Evolutionary conservation across 2,329 filamentous ascomycete species (phyloP).

Genomic region (Capronia coronata): DNA sequence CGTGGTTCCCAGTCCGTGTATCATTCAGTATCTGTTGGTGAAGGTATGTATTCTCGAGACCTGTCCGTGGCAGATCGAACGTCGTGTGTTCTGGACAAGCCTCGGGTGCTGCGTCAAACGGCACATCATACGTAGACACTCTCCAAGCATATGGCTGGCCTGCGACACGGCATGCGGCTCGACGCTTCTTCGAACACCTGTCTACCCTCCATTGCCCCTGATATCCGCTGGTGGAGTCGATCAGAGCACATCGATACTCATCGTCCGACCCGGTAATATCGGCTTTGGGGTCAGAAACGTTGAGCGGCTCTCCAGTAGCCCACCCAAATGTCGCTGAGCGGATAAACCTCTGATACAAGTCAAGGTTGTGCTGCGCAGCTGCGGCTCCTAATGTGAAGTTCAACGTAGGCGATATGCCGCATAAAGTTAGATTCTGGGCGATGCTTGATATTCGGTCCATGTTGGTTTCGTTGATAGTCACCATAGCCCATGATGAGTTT

Average conservation of each 20-base stretch:
- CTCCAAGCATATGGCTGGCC: constrained; percentile 54
- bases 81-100: constrained; percentile 45
- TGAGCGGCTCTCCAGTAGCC: constrained; percentile 51
- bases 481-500: constrained; percentile 51
- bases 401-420: constrained; percentile 56
- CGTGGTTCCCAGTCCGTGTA: constrained; percentile 27
- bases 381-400: constrained; percentile 49
- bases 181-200: constrained; percentile 48
- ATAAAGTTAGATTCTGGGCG: constrained; percentile 44
- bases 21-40: constrained; percentile 37
- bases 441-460: constrained; percentile 31
- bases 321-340: constrained; percentile 55
- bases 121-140: constrained; percentile 40
- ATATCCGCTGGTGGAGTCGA: constrained; percentile 39
- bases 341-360: constrained; percentile 45
- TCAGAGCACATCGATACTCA: constrained; percentile 51
- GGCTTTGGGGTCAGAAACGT: constrained; percentile 39
- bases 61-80: constrained; percentile 55
- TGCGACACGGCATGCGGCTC: constrained; percentile 52
- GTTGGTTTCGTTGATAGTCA: constrained; percentile 24
- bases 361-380: constrained; percentile 31
- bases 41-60: constrained; percentile 58
- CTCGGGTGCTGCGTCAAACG: constrained; percentile 41
- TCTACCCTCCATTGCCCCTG: constrained; percentile 53
- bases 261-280: constrained; percentile 29